Evolutionary conservation across 352 stramenopile species (phyloP).

Genomic region (Thalassiosira pacifica): DNA sequence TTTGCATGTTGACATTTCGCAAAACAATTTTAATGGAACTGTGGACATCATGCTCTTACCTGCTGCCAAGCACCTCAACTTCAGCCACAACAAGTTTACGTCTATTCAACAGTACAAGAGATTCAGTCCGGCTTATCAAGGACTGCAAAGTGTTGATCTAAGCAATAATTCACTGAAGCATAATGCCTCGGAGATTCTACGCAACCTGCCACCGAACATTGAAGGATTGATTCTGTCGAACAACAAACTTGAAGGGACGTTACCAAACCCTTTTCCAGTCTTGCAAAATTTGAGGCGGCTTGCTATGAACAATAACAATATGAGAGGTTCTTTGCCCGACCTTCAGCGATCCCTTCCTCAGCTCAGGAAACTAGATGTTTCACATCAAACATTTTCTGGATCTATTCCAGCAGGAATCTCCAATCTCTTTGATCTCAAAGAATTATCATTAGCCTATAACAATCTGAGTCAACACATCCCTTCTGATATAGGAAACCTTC

Average conservation of each 20-base stretch:
- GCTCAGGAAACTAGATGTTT: constrained; percentile 4
- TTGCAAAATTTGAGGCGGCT: not conserved
- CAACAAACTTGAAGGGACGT: not conserved
- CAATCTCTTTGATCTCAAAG: not conserved
- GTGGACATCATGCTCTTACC: not conserved
- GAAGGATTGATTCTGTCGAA: not conserved
- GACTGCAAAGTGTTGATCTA: not conserved
- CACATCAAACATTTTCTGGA: constrained; percentile 1
- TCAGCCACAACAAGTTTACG: constrained; percentile 21
- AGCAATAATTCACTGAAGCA: constrained; percentile 2
- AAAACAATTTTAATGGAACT: constrained; percentile 6
- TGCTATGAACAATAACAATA: not conserved
- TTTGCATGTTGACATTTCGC: constrained; percentile 8
- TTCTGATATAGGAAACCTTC: not conserved
- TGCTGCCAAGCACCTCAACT: not conserved
- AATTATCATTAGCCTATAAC: not conserved
- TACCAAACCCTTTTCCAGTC: not conserved
- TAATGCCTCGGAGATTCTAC: not conserved
- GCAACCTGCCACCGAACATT: constrained; percentile 3
- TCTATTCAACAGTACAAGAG: constrained; percentile 18
- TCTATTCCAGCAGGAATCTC: not conserved
- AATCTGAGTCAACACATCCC: constrained; percentile 3
- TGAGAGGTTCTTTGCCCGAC: not conserved
- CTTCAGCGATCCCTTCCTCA: not conserved
- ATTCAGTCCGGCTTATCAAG: not conserved